Conservation (phyloP, 441 rosid species). For the Adansonia grandidieri region DNA sequence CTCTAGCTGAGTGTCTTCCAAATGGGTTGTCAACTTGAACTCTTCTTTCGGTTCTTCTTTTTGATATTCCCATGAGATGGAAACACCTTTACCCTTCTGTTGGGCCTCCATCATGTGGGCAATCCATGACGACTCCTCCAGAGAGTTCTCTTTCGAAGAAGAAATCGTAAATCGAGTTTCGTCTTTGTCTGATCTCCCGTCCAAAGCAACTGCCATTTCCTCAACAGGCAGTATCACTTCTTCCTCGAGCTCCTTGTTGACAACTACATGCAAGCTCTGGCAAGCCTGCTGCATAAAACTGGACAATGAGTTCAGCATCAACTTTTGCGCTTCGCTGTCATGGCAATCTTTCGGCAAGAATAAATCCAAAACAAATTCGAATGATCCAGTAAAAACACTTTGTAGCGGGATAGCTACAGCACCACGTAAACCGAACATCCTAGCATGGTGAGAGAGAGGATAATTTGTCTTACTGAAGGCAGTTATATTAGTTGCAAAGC, state of each 20-base stretch:
- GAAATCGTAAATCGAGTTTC: conserved; percentile 36
- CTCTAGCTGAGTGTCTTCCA: conserved; percentile 46
- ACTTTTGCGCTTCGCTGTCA: conserved; percentile 49
- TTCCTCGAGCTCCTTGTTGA: conserved; percentile 55
- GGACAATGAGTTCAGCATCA: conserved; percentile 50
- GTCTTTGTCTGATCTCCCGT: conserved; percentile 31
- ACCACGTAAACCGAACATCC: conserved; percentile 65
- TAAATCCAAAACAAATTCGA: conserved; percentile 69
- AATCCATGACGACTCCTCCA: conserved; percentile 58
- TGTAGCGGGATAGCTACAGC: conserved; percentile 71
- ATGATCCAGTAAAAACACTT: conserved; percentile 44
- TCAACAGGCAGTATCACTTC: conserved; percentile 42
- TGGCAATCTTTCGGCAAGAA: conserved; percentile 70
- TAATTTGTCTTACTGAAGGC: conserved; percentile 60
- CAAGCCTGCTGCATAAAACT: conserved; percentile 51
- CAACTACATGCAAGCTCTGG: conserved; percentile 49
- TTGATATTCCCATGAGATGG: conserved; percentile 61
- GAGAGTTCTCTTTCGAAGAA: conserved; percentile 40
- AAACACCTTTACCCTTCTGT: conserved; percentile 52
- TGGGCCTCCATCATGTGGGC: conserved; percentile 53
- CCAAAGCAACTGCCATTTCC: conserved; percentile 38
- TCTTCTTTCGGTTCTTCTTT: conserved; percentile 69
- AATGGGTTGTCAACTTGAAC: conserved; percentile 46
- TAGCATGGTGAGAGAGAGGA: conserved; percentile 84
- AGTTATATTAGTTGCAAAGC: conserved; percentile 61